A percentile compares a stretch with the other conserved stretches of the same genome.
phyloP scores from a whole-genome alignment of 208 protist genomes.

The Perkinsela sp. region DNA sequence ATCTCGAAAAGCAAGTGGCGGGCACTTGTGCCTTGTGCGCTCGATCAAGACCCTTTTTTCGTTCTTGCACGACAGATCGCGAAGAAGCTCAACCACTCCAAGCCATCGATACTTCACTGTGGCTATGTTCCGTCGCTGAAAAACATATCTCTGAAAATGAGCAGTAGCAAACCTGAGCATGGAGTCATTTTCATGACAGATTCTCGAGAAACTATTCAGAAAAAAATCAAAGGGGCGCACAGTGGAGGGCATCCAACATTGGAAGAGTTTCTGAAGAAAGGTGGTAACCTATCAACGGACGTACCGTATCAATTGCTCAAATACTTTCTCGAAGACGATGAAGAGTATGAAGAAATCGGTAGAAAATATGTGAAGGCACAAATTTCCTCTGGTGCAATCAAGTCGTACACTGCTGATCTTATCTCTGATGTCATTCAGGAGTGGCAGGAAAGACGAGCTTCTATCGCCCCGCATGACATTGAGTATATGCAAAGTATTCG shows the following conservation, averaged over 20 bases:
- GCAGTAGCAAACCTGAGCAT: conserved; percentile 40
- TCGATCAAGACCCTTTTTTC: conserved; percentile 94
- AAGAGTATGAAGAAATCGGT: conserved; percentile 42
- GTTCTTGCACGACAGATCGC: conserved; percentile 83
- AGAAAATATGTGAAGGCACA: conserved; percentile 11
- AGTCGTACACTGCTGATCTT: neutral
- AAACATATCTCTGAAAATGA: conserved; percentile 85
- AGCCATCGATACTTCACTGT: conserved; percentile 79
- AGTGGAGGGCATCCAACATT: conserved; percentile 77
- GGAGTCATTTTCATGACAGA: conserved; percentile 87
- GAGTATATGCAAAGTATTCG: no score
- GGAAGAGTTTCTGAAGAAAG: conserved; percentile 70
- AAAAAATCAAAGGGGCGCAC: conserved; percentile 85
- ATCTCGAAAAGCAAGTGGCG: conserved; percentile 14
- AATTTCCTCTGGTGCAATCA: neutral
- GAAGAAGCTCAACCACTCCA: conserved; percentile 42
- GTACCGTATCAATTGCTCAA: conserved; percentile 82
- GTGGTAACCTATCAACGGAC: conserved; percentile 72
- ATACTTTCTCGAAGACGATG: conserved; percentile 84
- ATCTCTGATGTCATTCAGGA: neutral
- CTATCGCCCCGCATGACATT: neutral
- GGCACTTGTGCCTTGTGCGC: conserved; percentile 90
- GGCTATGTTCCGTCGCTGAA: conserved; percentile 92
- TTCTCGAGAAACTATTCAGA: conserved; percentile 60
- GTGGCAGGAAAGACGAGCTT: neutral